Conservation (phyloP, 148 eudicot genomes). For the Rhododendron kiyosumense region DNA sequence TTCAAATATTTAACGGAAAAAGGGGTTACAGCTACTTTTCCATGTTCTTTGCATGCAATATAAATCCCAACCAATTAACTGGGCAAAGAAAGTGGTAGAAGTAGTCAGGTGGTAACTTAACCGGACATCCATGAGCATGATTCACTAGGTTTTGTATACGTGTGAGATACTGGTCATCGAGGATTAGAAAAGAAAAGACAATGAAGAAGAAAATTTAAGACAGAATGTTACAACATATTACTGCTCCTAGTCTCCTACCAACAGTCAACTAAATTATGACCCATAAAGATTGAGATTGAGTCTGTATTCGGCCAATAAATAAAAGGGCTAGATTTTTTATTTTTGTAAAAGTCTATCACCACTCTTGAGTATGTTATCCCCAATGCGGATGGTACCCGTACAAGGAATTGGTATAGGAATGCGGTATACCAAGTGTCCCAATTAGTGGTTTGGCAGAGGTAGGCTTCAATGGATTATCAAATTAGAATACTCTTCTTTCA, state of each 20-base stretch:
- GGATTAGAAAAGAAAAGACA: background rate
- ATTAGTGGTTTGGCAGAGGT: background rate
- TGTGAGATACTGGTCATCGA: background rate
- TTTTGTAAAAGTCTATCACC: background rate
- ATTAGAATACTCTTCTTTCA: background rate
- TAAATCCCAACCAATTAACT: background rate
- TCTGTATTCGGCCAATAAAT: background rate
- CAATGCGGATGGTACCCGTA: background rate
- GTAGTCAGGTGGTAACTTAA: background rate
- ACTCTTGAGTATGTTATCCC: background rate
- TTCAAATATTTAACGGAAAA: background rate
- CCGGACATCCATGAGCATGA: background rate
- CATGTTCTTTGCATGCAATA: background rate
- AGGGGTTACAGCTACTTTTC: background rate
- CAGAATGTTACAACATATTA: background rate
- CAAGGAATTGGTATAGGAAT: background rate
- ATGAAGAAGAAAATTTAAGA: background rate
- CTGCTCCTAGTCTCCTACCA: background rate
- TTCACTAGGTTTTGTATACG: background rate
- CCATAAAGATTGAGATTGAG: background rate
- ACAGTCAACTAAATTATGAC: background rate
- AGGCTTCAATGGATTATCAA: background rate
- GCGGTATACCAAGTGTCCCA: background rate
- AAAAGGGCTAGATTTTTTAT: background rate
- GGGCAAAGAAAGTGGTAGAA: background rate